Evolutionary conservation across 1,284 basidiomycete genomes (phyloP).

Genomic region (Moesziomyces aphidis): DNA sequence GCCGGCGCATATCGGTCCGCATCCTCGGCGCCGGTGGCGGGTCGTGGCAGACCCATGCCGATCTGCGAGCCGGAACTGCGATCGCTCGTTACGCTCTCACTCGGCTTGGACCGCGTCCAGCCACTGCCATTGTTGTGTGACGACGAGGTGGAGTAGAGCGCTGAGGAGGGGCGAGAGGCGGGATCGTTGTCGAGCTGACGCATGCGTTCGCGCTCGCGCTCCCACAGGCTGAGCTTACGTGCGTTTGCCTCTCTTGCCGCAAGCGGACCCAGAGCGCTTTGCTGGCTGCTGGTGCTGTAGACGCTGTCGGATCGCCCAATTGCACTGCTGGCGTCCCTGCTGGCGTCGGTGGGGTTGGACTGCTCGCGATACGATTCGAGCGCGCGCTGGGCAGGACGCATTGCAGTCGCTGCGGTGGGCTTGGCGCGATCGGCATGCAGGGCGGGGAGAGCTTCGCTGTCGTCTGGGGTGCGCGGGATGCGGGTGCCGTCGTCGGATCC

Average conservation of each 20-base stretch:
- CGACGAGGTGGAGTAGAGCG: slow-evolving; percentile 13
- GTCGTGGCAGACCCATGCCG: slow-evolving; percentile 31
- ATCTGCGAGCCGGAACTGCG: slow-evolving; percentile 12
- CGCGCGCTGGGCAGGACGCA: slow-evolving; percentile 43
- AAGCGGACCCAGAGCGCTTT: not conserved
- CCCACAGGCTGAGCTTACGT: slow-evolving; percentile 47
- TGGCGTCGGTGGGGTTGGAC: slow-evolving; percentile 1
- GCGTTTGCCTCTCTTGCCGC: slow-evolving; percentile 15
- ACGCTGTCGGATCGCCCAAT: slow-evolving; percentile 18
- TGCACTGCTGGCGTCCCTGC: not conserved
- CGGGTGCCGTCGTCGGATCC: slow-evolving; percentile 47
- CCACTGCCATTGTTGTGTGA: slow-evolving; percentile 12
- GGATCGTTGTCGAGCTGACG: slow-evolving; percentile 44
- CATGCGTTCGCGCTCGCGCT: slow-evolving; percentile 53
- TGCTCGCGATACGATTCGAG: slow-evolving; percentile 42
- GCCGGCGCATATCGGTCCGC: slow-evolving; percentile 51
- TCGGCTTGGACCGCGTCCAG: slow-evolving; percentile 22
- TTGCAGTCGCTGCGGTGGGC: slow-evolving; percentile 3
- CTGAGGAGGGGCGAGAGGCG: slow-evolving; percentile 19
- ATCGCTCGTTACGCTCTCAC: slow-evolving; percentile 15
- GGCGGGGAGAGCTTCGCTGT: slow-evolving; percentile 16
- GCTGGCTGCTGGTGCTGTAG: slow-evolving; percentile 17
- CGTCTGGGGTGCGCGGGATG: slow-evolving; percentile 41
- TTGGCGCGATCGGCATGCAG: slow-evolving; percentile 8
- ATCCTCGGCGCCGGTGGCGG: slow-evolving; percentile 20